Percentiles rank a stretch among this genome's conserved stretches.
These are phyloP conservation scores for Debaryomyces udenii DNA, from an alignment of 1,139 yeast species.

Conservation along the genomic window DNA sequence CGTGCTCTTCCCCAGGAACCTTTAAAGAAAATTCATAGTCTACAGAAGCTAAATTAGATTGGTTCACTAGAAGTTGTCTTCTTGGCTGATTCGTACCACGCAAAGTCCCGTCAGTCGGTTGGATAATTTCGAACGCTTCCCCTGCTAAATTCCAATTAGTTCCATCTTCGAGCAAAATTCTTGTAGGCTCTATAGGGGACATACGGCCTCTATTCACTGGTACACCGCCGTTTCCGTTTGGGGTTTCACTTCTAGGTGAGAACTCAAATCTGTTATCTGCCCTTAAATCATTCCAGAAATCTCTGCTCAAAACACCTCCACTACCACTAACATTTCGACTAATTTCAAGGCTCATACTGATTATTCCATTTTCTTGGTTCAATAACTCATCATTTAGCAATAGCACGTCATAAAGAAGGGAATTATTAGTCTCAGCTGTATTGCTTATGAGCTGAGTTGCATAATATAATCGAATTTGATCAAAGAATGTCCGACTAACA, in stretches of 20 bases:
- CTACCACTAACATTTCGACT: constrained; percentile 16
- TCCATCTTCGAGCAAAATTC: constrained; percentile 26
- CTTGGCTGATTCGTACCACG: constrained; percentile 10
- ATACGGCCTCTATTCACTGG: background rate
- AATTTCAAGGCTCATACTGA: constrained; percentile 17
- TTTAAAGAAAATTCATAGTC: constrained; percentile 26
- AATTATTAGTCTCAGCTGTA: constrained; percentile 13
- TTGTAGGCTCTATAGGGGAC: constrained; percentile 26
- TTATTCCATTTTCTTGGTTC: constrained; percentile 13
- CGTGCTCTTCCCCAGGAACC: constrained; percentile 16
- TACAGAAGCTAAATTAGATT: constrained; percentile 24
- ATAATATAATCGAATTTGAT: constrained; percentile 27
- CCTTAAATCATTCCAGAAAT: constrained; percentile 32
- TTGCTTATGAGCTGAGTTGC: constrained; percentile 16
- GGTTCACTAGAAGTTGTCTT: constrained; percentile 25
- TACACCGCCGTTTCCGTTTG: background rate
- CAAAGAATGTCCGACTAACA: constrained; percentile 33
- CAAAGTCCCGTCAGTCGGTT: constrained; percentile 10
- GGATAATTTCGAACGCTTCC: constrained; percentile 28
- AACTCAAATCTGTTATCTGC: constrained; percentile 28
- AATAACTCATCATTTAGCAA: constrained; percentile 17
- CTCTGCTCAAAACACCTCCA: constrained; percentile 33
- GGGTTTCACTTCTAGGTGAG: constrained; percentile 19
- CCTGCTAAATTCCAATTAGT: constrained; percentile 32
- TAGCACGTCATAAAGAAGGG: constrained; percentile 18